Conservation (phyloP, 179 eudicot species). For the Drosera spatulata region DNA sequence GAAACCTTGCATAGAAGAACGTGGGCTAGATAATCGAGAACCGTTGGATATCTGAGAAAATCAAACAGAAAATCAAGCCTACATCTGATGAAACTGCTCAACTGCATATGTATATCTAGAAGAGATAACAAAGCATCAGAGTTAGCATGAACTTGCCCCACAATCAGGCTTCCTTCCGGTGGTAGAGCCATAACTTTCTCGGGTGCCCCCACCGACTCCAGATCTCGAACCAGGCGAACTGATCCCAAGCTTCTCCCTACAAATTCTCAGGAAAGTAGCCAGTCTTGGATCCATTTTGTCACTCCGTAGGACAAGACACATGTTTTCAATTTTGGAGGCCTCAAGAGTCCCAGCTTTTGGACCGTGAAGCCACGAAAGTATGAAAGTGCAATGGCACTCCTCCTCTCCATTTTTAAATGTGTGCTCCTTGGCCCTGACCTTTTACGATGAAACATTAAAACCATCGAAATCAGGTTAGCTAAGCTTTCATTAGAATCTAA, state of each 20-base stretch:
- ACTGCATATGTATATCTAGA: neutral
- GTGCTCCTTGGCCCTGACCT: slow-evolving; percentile 38
- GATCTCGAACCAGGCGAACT: slow-evolving; percentile 10
- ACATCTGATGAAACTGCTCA: neutral
- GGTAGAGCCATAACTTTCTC: slow-evolving; percentile 2
- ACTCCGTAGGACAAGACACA: slow-evolving; percentile 21
- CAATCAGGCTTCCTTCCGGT: neutral
- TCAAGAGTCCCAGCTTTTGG: slow-evolving; percentile 31
- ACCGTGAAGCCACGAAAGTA: slow-evolving; percentile 54
- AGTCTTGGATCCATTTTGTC: slow-evolving; percentile 22
- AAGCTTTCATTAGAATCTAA: neutral
- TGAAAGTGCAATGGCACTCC: slow-evolving; percentile 41
- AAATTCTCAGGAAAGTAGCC: slow-evolving; percentile 27
- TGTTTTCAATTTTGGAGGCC: slow-evolving; percentile 17
- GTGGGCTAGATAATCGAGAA: neutral
- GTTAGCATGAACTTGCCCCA: slow-evolving; percentile 18
- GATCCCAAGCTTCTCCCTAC: slow-evolving; percentile 25
- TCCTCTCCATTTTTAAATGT: slow-evolving; percentile 26
- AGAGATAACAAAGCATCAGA: neutral
- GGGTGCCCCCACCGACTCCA: slow-evolving; percentile 3
- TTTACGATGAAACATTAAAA: slow-evolving; percentile 3
- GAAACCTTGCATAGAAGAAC: neutral
- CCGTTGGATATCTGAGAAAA: slow-evolving; percentile 8
- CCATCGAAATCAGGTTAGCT: neutral
- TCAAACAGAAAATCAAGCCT: neutral